These are phyloP conservation scores for Backusella psychrophila DNA, from an alignment of 192 early-diverging fungal species.

Conservation along the genomic window DNA sequence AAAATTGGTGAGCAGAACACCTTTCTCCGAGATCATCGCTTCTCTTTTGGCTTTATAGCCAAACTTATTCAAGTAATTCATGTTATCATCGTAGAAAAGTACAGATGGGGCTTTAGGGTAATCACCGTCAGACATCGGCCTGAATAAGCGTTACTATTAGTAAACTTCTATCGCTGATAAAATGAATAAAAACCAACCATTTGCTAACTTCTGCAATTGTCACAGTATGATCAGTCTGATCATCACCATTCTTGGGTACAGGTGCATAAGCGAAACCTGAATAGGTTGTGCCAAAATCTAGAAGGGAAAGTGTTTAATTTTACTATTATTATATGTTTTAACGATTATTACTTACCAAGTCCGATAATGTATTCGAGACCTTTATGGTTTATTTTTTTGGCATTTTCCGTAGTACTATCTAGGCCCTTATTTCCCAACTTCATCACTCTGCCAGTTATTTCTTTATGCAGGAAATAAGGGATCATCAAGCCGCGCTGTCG, in stretches of 20 bases:
- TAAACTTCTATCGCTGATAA: not conserved
- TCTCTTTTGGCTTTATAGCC: constrained; percentile 31
- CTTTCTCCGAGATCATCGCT: rapidly evolving
- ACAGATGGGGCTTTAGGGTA: constrained; percentile 47
- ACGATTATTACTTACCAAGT: not conserved
- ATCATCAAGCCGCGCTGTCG: not conserved
- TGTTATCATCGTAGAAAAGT: constrained; percentile 44
- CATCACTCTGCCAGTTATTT: not conserved
- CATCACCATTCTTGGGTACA: constrained; percentile 33
- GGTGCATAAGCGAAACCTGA: constrained; percentile 47
- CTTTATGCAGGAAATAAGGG: not conserved
- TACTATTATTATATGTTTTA: not conserved
- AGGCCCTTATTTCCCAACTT: not conserved
- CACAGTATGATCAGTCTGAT: constrained; percentile 33
- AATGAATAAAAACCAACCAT: not conserved
- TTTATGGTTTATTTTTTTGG: not conserved
- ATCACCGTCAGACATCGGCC: no score
- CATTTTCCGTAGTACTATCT: not conserved
- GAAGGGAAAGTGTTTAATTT: not conserved
- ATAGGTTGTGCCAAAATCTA: constrained; percentile 42
- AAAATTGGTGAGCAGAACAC: constrained; percentile 31
- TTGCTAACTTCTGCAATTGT: constrained; percentile 22
- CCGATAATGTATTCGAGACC: not conserved
- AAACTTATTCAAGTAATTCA: constrained; percentile 40
- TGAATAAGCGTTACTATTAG: not conserved